phyloP scores from a whole-genome alignment of 2,329 filamentous ascomycete species.

The Leptographium wingfieldii region DNA sequence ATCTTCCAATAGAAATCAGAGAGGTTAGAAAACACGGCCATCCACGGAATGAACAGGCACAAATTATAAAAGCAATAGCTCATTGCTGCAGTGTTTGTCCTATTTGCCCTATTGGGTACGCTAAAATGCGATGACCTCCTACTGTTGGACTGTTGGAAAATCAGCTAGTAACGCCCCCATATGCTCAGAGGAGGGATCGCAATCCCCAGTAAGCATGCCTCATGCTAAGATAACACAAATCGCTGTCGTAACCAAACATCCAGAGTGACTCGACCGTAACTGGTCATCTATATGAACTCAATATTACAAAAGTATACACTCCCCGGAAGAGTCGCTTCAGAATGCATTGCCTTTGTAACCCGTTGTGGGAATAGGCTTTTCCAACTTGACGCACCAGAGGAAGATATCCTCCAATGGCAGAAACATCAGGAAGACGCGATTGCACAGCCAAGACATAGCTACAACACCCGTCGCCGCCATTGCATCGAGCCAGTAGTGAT shows the following conservation, averaged over 20 bases:
- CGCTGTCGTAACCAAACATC: neutral
- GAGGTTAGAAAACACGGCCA: no score
- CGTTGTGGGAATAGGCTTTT: slow-evolving; percentile 47
- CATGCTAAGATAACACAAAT: no score
- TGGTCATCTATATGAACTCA: neutral
- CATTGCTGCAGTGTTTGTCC: neutral
- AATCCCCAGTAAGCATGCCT: no score
- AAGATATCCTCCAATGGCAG: slow-evolving; percentile 53
- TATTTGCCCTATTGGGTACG: neutral
- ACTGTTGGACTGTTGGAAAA: neutral
- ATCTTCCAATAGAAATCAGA: no score
- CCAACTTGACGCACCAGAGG: slow-evolving; percentile 41
- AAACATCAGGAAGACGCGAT: slow-evolving; percentile 42
- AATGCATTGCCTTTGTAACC: slow-evolving; percentile 12
- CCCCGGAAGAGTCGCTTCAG: neutral
- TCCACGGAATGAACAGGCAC: no score
- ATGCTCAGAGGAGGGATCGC: no score
- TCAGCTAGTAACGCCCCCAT: no score
- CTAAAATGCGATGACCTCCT: neutral
- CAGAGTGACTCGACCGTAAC: neutral
- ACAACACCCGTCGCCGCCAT: slow-evolving; percentile 51
- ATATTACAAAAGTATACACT: neutral
- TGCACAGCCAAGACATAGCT: slow-evolving; percentile 41
- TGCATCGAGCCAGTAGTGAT: slow-evolving; percentile 54
- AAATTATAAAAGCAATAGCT: no score